phyloP scores from a whole-genome alignment of 805 yeast species.

The Torulaspora delbrueckii region DNA sequence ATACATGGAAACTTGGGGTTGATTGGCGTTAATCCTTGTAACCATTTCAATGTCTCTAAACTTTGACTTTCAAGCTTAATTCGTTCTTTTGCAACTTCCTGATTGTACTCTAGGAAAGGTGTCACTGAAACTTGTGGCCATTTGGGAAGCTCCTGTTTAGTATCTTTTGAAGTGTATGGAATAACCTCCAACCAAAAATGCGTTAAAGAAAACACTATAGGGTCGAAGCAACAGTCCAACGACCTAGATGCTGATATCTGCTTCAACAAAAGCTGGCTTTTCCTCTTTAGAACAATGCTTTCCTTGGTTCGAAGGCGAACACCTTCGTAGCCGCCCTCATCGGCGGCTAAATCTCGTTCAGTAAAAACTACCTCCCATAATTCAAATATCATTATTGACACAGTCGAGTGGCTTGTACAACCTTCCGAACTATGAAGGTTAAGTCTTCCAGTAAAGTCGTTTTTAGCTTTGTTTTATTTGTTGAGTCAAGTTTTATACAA shows the following conservation, averaged over 20 bases:
- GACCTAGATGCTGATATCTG: background rate
- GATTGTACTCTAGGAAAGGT: background rate
- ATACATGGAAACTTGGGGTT: background rate
- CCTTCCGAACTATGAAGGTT: background rate
- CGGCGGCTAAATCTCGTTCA: slow-evolving; percentile 1
- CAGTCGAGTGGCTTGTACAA: background rate
- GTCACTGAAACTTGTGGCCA: slow-evolving; percentile 1
- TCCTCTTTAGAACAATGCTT: slow-evolving; percentile 8
- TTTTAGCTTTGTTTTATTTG: background rate
- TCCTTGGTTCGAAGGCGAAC: slow-evolving; percentile 7
- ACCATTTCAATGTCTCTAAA: slow-evolving; percentile 1
- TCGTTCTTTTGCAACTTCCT: background rate
- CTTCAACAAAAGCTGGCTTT: slow-evolving; percentile 10
- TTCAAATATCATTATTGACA: background rate
- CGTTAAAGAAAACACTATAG: background rate
- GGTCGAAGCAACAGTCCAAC: background rate
- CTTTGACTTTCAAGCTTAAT: slow-evolving; percentile 3
- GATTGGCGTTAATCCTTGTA: background rate
- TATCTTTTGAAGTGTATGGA: background rate
- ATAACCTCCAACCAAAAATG: background rate
- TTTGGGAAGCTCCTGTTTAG: background rate
- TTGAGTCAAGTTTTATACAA: no score
- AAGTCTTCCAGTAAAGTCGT: background rate
- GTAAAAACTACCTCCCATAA: background rate
- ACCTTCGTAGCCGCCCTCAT: slow-evolving; percentile 16